Conservation (phyloP, 805 yeast species). For the Ogataea paradorogensis region DNA sequence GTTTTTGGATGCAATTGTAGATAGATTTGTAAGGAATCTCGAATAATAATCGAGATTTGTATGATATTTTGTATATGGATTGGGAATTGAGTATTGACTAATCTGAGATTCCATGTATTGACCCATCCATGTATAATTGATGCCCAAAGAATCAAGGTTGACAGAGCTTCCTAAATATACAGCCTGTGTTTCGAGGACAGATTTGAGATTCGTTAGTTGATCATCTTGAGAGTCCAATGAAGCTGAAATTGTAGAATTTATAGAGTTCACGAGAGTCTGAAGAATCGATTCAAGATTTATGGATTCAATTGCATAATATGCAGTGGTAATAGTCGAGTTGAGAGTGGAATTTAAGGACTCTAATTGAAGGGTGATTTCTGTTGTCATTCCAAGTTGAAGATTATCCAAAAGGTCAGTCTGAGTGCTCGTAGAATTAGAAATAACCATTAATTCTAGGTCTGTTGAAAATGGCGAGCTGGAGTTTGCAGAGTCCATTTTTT, state of each 20-base stretch:
- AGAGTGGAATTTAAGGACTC: slow-evolving; percentile 4
- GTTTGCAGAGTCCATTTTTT: background rate
- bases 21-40: background rate
- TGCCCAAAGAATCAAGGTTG: slow-evolving; percentile 9
- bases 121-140: slow-evolving; percentile 20
- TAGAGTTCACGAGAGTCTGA: slow-evolving; percentile 2
- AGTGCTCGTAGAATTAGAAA: background rate
- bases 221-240: slow-evolving; percentile 12
- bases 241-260: slow-evolving; percentile 12
- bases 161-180: slow-evolving; percentile 15
- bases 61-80: slow-evolving; percentile 5
- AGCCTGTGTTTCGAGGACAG: slow-evolving; percentile 12
- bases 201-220: slow-evolving; percentile 8
- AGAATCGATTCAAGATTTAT: slow-evolving; percentile 5
- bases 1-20: background rate
- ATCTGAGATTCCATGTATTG: slow-evolving; percentile 1
- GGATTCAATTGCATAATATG: slow-evolving; percentile 1
- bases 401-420: slow-evolving; percentile 2
- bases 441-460: background rate
- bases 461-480: background rate
- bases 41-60: background rate
- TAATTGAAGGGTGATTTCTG: slow-evolving; percentile 5
- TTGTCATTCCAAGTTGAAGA: slow-evolving; percentile 4
- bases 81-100: background rate
- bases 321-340: slow-evolving; percentile 11